Evolutionary conservation across 139 green algal genomes (phyloP).

Genomic region (Diplosphaera chodatii): DNA sequence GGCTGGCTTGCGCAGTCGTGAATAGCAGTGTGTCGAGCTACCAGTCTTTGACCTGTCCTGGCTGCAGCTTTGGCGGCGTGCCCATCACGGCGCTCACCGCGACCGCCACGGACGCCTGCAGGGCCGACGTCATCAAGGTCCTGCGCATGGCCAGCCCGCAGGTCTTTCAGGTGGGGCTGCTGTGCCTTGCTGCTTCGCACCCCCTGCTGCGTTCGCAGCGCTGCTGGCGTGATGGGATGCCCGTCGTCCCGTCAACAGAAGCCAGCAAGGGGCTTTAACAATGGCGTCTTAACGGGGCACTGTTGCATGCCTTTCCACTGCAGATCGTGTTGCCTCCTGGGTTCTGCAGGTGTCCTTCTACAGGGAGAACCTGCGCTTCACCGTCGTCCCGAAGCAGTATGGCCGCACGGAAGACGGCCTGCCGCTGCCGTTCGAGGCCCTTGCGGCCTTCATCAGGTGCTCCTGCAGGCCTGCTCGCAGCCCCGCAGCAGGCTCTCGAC

Average conservation of each 20-base stretch:
- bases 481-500: too few relatives aligned
- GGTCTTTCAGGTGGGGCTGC: constrained; percentile 27
- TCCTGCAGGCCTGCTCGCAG: too few relatives aligned
- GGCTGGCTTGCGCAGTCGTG: too few relatives aligned
- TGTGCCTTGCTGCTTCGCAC: too few relatives aligned
- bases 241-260: too few relatives aligned
- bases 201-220: too few relatives aligned
- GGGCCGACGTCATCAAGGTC: constrained; percentile 58
- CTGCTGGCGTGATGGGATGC: too few relatives aligned
- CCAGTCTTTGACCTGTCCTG: too few relatives aligned
- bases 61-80: constrained; percentile 40
- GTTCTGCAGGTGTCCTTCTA: constrained; percentile 73
- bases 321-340: too few relatives aligned
- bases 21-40: too few relatives aligned
- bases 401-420: constrained; percentile 25
- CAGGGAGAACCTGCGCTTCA: constrained; percentile 70
- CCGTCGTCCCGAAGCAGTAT: constrained; percentile 50
- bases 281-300: background rate
- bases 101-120: constrained; percentile 65
- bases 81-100: constrained; percentile 67
- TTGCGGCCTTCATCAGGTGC: constrained; percentile 37
- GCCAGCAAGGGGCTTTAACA: too few relatives aligned
- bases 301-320: too few relatives aligned
- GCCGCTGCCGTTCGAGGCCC: constrained; percentile 25
- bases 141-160: constrained; percentile 44